Evolutionary conservation across 1,139 yeast genomes (phyloP).

Genomic region (Lodderomyces orthopsilosis): DNA sequence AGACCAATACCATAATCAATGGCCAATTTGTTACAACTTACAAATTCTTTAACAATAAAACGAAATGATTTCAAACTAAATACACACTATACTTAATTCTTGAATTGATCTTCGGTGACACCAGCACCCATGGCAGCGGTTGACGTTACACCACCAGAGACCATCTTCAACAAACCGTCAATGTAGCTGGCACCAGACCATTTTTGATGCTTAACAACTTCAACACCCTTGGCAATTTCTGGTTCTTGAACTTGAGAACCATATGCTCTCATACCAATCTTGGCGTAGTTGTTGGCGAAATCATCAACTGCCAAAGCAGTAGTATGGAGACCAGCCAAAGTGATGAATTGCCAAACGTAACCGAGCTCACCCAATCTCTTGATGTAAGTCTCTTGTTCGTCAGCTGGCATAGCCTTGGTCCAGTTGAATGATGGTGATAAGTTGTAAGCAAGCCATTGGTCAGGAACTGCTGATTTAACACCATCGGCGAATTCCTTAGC

Average conservation of each 20-base stretch:
- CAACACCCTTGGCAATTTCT: conserved; percentile 88
- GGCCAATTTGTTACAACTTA: too few species aligned
- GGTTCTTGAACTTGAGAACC: conserved; percentile 84
- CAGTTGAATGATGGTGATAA: conserved; percentile 97
- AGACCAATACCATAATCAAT: too few species aligned
- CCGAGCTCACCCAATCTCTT: conserved; percentile 85
- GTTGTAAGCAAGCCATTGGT: conserved; percentile 95
- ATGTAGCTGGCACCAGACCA: conserved; percentile 99
- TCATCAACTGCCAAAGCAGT: conserved; percentile 90
- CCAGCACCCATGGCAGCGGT: conserved; percentile 99
- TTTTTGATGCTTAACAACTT: conserved; percentile 95
- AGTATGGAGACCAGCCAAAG: conserved; percentile 95
- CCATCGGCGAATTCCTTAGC: conserved; percentile 95
- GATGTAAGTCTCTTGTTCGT: conserved; percentile 90
- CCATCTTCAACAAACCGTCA: conserved; percentile 85
- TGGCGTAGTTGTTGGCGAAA: conserved; percentile 75
- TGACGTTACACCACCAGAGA: conserved; percentile 91
- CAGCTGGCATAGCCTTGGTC: conserved; percentile 87
- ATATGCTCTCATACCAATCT: conserved; percentile 93
- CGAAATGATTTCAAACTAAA: not conserved
- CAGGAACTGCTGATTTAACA: conserved; percentile 75
- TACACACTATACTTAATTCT: conserved; percentile 17
- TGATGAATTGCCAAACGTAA: conserved; percentile 96
- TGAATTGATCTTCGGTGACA: conserved; percentile 96
- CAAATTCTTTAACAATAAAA: not conserved